phyloP scores from a whole-genome alignment of 371 early-diverging fungal genomes.

The Mucor saturninus region DNA sequence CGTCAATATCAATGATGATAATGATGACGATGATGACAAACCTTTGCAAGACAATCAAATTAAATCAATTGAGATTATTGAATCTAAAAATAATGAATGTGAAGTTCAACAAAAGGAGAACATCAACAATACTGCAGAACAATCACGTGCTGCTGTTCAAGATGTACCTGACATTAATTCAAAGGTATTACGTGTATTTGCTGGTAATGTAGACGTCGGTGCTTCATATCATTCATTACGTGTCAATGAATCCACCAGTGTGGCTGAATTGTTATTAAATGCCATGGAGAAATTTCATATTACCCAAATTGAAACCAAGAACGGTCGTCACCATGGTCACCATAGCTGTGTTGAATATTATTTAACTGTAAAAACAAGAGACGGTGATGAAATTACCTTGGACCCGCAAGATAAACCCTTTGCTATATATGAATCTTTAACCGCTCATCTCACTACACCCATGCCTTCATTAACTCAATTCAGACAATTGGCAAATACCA shows the following conservation, averaged over 20 bases:
- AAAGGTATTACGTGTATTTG: slow-evolving; percentile 46
- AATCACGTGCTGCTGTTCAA: slow-evolving; percentile 11
- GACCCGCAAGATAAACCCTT: slow-evolving; percentile 56
- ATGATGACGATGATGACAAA: not conserved
- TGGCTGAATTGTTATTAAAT: slow-evolving; percentile 47
- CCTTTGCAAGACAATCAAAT: not conserved
- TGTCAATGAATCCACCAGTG: slow-evolving; percentile 44
- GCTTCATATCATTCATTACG: slow-evolving; percentile 60
- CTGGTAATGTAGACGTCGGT: slow-evolving; percentile 59
- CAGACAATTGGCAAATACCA: slow-evolving; percentile 49
- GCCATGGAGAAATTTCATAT: slow-evolving; percentile 57
- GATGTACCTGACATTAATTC: slow-evolving; percentile 7
- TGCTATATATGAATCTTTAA: slow-evolving; percentile 56
- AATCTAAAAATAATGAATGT: slow-evolving; percentile 3
- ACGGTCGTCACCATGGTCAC: slow-evolving; percentile 19
- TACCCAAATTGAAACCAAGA: slow-evolving; percentile 29
- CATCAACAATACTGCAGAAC: slow-evolving; percentile 18
- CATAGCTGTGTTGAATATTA: slow-evolving; percentile 51
- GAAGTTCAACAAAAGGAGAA: slow-evolving; percentile 3
- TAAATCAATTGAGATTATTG: slow-evolving; percentile 2
- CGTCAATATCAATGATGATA: not conserved
- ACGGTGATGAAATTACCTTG: slow-evolving; percentile 43
- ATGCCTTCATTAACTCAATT: slow-evolving; percentile 54
- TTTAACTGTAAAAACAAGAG: slow-evolving; percentile 45
- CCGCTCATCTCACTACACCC: slow-evolving; percentile 57